Evolutionary conservation across 2,329 filamentous ascomycete genomes (phyloP).

Genomic region (Penicillium verrucosum): DNA sequence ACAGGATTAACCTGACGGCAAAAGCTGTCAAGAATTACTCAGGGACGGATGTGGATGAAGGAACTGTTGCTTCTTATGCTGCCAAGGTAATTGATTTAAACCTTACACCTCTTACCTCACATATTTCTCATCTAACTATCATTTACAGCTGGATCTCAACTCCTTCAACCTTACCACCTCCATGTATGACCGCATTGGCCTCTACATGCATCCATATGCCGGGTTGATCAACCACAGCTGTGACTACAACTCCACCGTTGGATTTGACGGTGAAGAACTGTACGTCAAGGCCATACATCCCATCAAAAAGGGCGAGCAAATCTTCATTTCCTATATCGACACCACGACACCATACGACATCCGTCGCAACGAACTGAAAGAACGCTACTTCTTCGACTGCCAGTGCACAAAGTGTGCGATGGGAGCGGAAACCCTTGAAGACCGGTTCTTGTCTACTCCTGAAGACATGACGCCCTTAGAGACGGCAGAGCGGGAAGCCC

Average conservation of each 20-base stretch:
- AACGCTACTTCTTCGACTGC: conserved; percentile 60
- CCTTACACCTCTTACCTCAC: background rate
- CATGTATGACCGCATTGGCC: conserved; percentile 56
- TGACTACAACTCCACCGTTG: conserved; percentile 56
- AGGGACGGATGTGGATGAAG: conserved; percentile 42
- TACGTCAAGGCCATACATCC: conserved; percentile 51
- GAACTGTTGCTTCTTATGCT: conserved; percentile 45
- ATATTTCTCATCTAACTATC: background rate
- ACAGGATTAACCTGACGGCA: conserved; percentile 52
- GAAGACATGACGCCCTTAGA: conserved; percentile 16
- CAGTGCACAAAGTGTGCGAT: conserved; percentile 51
- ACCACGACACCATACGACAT: conserved; percentile 49
- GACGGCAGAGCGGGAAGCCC: conserved; percentile 21
- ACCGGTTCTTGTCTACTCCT: conserved; percentile 14
- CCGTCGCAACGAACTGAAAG: conserved; percentile 53
- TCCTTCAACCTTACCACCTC: conserved; percentile 56
- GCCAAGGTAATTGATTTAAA: conserved; percentile 39
- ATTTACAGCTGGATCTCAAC: conserved; percentile 53
- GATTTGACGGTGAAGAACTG: conserved; percentile 54
- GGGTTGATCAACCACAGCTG: conserved; percentile 62
- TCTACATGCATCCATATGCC: conserved; percentile 56
- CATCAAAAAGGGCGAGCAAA: conserved; percentile 55
- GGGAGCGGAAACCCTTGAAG: conserved; percentile 19
- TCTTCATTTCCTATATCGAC: conserved; percentile 63
- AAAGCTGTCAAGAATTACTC: conserved; percentile 56